Percentiles rank a stretch among this genome's conserved stretches.
Conservation (phyloP, 345 rosid species). For the Erysimum cheiranthoides region DNA sequence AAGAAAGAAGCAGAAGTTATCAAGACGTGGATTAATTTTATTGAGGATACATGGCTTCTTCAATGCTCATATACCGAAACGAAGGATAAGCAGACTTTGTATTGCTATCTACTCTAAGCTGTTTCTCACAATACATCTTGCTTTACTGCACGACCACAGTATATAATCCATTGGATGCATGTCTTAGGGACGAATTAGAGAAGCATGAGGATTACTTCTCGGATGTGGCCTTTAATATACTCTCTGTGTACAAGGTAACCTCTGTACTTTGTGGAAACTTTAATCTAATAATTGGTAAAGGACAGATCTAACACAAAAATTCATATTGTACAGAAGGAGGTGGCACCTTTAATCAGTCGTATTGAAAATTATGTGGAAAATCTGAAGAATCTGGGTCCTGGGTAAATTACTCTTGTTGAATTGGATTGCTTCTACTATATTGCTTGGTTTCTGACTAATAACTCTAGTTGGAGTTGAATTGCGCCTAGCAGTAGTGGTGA, state of each 20-base stretch:
- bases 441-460: conserved; percentile 5
- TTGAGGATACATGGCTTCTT: conserved; percentile 93
- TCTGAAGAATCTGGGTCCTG: conserved; percentile 70
- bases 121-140: conserved; percentile 16
- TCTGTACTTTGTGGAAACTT: conserved; percentile 18
- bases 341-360: conserved; percentile 73
- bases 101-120: conserved; percentile 49
- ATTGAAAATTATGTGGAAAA: conserved; percentile 86
- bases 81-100: conserved; percentile 80
- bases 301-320: conserved; percentile 22
- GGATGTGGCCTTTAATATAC: conserved; percentile 69
- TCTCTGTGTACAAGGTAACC: conserved; percentile 76
- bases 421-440: conserved; percentile 17
- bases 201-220: conserved; percentile 78
- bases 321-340: conserved; percentile 64
- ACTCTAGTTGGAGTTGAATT: conserved; percentile 24
- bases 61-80: conserved; percentile 66
- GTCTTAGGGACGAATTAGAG: conserved; percentile 78
- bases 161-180: conserved; percentile 30
- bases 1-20: conserved; percentile 81
- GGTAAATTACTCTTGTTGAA: conserved; percentile 52
- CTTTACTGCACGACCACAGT: conserved; percentile 19
- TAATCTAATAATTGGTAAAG: conserved; percentile 12
- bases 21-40: conserved; percentile 86
- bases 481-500: conserved; percentile 37